Percentiles rank a stretch among this genome's conserved stretches.
Evolutionary conservation across 345 rosid genomes (phyloP).

Genomic region (Rhodamnia argentea): DNA sequence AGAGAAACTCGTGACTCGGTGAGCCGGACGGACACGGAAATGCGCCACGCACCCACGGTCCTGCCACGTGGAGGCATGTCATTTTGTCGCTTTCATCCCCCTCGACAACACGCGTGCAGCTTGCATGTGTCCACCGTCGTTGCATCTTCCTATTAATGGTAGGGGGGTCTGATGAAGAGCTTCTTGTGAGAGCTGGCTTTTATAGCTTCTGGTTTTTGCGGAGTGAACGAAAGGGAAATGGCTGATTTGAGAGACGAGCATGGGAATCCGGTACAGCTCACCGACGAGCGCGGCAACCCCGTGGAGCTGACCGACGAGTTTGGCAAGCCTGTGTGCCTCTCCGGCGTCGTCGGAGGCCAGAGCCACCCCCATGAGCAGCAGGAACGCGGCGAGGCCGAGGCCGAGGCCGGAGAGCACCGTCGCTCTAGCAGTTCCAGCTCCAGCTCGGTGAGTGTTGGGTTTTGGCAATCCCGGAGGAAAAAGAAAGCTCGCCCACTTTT

Average conservation of each 20-base stretch:
- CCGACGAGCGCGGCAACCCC: slow-evolving; percentile 34
- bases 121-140: neutral
- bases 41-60: neutral
- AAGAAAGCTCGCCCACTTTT: neutral
- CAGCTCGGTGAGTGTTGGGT: neutral
- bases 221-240: slow-evolving; percentile 9
- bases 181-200: neutral
- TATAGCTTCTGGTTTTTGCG: neutral
- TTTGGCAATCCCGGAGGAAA: neutral
- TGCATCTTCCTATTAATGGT: neutral
- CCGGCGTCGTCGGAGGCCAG: slow-evolving; percentile 16
- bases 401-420: neutral
- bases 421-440: slow-evolving; percentile 10
- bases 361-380: neutral
- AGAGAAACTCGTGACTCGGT: too few species aligned
- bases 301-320: slow-evolving; percentile 47
- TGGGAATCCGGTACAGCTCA: slow-evolving; percentile 24
- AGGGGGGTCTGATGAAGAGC: neutral
- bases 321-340: slow-evolving; percentile 50
- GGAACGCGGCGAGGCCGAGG: neutral
- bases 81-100: neutral
- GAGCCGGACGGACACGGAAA: neutral
- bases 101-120: neutral
- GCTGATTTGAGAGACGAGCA: slow-evolving; percentile 46
- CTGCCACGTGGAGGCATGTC: neutral